Base-by-base conservation (phyloP, 2,329 filamentous ascomycete genomes). In the Monosporascus ibericus region DNA sequence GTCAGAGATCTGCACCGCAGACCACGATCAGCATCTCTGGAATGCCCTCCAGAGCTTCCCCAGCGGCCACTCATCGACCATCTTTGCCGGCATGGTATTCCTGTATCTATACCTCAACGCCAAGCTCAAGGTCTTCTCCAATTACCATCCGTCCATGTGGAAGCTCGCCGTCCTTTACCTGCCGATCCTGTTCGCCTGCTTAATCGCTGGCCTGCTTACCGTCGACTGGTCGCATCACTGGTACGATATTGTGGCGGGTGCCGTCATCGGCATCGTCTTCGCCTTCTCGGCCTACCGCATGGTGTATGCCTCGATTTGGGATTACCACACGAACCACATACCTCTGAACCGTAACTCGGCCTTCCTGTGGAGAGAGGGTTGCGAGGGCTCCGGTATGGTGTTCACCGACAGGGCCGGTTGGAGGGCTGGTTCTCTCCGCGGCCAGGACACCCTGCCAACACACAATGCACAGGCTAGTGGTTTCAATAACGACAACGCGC, bases 41-140 rank as follows among this genome's bases (percentile, higher is more conserved):
- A 78, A 85, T 55, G 75, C 77, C 5, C 74, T 88, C 36, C 81
- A 85, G 38, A 81, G 79, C 1, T 86, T 89, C 60, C 86, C 86
- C 0, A 86, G 82, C 6, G 86, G 86, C 1, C 86, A 89, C 65
- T 78, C 83, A 1, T 84, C 83, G 0, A 81, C 80, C 1, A 82
- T 82, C 0, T 86, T 84, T 53, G 81, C 84, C 0, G 81, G 81
- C 2, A 82, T 81, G 55, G 74, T 83, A 7, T 88, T 81, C 63
- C 69, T 88, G 7, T 84, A 77, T 58, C 71, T 88, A 11, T 89
- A 87, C 71, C 72, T 88, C 25, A 88, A 88, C 61, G 85, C 83
- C 36, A 88, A 89, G 70, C 71, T 89, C 39, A 88, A 88, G 70
- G 78, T 87, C 48, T 87, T 80, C 71, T 74, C 78, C 20, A 83